Percentiles rank a stretch among this genome's conserved stretches.
Conservation (phyloP, 371 early-diverging fungal species). For the Mortierella polycephala region DNA sequence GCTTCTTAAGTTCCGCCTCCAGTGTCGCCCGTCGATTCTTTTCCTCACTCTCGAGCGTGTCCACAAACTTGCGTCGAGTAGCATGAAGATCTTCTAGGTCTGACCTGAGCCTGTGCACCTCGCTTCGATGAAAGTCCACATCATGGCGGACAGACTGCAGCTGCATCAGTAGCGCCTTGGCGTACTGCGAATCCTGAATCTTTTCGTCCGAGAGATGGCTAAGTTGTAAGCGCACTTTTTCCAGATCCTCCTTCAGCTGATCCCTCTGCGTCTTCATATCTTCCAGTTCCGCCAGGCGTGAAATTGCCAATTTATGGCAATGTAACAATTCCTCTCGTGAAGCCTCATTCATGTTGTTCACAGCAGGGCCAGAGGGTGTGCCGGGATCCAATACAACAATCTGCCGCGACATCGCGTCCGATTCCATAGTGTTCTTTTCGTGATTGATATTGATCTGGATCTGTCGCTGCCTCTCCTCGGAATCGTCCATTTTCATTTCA, state of each 20-base stretch:
- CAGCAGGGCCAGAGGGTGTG: slow-evolving; percentile 1
- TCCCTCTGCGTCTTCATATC: slow-evolving; percentile 60
- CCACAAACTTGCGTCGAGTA: slow-evolving; percentile 68
- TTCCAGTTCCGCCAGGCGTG: slow-evolving; percentile 67
- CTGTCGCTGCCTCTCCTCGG: slow-evolving; percentile 12
- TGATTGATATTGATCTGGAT: slow-evolving; percentile 20
- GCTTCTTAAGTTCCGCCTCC: slow-evolving; percentile 70
- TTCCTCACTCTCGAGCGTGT: slow-evolving; percentile 65
- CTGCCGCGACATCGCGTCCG: background rate
- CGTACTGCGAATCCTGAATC: slow-evolving; percentile 59
- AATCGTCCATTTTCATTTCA: slow-evolving; percentile 17
- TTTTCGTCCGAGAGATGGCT: slow-evolving; percentile 58
- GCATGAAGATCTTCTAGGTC: slow-evolving; percentile 76
- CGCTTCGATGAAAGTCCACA: slow-evolving; percentile 59
- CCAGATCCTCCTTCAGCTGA: slow-evolving; percentile 60
- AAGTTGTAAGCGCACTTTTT: slow-evolving; percentile 61
- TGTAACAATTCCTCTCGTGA: slow-evolving; percentile 54
- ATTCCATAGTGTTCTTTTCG: slow-evolving; percentile 10
- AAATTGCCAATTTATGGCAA: slow-evolving; percentile 55
- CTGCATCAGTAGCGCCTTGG: slow-evolving; percentile 61
- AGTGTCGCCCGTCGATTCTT: slow-evolving; percentile 67
- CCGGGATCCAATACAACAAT: background rate
- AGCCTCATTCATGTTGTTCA: slow-evolving; percentile 32
- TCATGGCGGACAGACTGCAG: slow-evolving; percentile 62
- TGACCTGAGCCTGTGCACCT: slow-evolving; percentile 58